Conservation (phyloP, 2,329 filamentous ascomycete species). For the Penicillium sp. region DNA sequence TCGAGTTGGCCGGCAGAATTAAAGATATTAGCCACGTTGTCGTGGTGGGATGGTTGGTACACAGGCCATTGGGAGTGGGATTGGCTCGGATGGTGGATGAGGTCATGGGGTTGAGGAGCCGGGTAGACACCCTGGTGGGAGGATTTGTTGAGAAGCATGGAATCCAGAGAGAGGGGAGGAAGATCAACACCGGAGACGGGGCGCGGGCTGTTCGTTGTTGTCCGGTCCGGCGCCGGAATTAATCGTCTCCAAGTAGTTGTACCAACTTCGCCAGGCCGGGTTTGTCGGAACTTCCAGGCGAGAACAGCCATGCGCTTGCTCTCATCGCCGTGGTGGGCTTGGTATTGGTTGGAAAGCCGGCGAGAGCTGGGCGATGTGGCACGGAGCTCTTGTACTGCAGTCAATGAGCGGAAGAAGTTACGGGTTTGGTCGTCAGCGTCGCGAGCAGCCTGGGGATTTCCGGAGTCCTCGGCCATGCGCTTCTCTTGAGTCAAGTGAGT, state of each 20-base stretch:
- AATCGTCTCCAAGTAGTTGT: slow-evolving; percentile 48
- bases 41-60: slow-evolving; percentile 34
- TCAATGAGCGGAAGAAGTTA: slow-evolving; percentile 43
- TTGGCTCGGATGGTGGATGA: slow-evolving; percentile 33
- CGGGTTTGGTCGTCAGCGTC: slow-evolving; percentile 38
- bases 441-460: slow-evolving; percentile 31
- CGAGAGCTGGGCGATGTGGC: slow-evolving; percentile 32
- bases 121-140: slow-evolving; percentile 34
- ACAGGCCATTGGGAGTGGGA: slow-evolving; percentile 39
- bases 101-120: slow-evolving; percentile 30
- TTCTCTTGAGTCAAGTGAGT: slow-evolving; percentile 43
- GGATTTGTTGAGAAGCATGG: slow-evolving; percentile 35
- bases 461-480: slow-evolving; percentile 40
- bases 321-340: slow-evolving; percentile 26
- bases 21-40: slow-evolving; percentile 38
- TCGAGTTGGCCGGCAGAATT: slow-evolving; percentile 35
- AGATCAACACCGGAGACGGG: slow-evolving; percentile 35
- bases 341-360: slow-evolving; percentile 30
- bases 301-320: slow-evolving; percentile 45
- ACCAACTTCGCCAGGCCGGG: slow-evolving; percentile 40
- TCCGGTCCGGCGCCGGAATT: slow-evolving; percentile 39
- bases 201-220: slow-evolving; percentile 39
- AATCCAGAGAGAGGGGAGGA: slow-evolving; percentile 39
- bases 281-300: slow-evolving; percentile 50
- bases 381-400: slow-evolving; percentile 49